Conservation (phyloP, 163 green algal genomes). For the Scenedesmus sp. region DNA sequence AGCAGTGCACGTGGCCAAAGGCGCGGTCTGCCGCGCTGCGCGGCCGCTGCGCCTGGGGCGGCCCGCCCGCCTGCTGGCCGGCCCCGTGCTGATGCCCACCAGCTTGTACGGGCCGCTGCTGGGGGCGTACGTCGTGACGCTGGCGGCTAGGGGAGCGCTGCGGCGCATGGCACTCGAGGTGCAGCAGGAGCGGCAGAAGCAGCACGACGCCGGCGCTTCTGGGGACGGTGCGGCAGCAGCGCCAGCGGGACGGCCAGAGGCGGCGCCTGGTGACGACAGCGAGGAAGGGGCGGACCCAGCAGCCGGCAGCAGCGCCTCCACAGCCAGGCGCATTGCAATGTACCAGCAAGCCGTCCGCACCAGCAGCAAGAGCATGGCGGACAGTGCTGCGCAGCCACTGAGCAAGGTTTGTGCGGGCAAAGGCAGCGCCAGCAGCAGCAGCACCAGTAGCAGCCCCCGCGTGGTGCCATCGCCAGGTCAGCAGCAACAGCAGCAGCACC, state of each 20-base stretch:
- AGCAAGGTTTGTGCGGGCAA: background rate
- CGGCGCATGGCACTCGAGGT: background rate
- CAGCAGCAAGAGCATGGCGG: background rate
- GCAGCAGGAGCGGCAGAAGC: background rate
- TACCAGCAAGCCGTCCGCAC: background rate
- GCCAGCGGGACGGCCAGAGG: background rate
- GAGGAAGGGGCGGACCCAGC: background rate
- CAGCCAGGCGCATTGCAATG: background rate
- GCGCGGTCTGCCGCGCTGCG: background rate
- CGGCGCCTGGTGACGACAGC: background rate
- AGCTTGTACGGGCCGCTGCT: constrained; percentile 19
- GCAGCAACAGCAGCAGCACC: constrained; percentile 31
- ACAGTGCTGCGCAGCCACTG: background rate
- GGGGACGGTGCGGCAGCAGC: background rate
- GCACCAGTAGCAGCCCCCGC: constrained; percentile 1
- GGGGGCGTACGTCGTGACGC: background rate
- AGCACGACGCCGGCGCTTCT: background rate
- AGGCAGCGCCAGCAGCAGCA: background rate
- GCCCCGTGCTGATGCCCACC: constrained; percentile 26
- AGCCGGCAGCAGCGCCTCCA: constrained; percentile 7
- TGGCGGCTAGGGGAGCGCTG: background rate
- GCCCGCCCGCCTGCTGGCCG: background rate
- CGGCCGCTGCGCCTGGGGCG: constrained; percentile 9
- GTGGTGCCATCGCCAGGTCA: background rate
- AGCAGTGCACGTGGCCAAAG: background rate